Evolutionary conservation across 2,329 filamentous ascomycete genomes (phyloP).

Genomic region (Stachybotrys echinatus): DNA sequence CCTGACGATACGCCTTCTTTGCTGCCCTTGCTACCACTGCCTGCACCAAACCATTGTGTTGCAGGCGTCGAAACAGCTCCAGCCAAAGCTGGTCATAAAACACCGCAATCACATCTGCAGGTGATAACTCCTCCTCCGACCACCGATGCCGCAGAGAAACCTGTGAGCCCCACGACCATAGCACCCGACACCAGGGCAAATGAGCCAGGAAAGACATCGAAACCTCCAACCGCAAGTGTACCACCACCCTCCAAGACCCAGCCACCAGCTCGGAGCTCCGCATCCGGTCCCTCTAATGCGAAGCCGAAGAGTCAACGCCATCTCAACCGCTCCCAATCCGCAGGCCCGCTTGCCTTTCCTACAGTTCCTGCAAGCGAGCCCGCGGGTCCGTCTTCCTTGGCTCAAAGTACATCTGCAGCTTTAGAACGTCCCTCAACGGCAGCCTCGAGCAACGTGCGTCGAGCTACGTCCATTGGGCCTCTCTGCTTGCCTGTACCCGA

Average conservation of each 20-base stretch:
- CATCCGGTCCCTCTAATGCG: slow-evolving; percentile 1
- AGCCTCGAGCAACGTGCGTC: slow-evolving; percentile 30
- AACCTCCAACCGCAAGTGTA: neutral
- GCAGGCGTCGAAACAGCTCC: neutral
- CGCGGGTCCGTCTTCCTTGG: slow-evolving; percentile 34
- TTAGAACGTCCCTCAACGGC: slow-evolving; percentile 17
- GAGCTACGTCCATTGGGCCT: slow-evolving; percentile 13
- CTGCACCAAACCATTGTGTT: neutral
- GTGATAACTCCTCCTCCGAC: slow-evolving; percentile 33
- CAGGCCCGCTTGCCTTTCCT: slow-evolving; percentile 30
- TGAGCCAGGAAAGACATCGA: neutral
- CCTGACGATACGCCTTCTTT: slow-evolving; percentile 14
- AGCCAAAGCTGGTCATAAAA: neutral
- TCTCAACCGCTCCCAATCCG: slow-evolving; percentile 29
- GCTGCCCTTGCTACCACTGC: slow-evolving; percentile 17
- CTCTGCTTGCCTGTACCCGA: slow-evolving; percentile 34
- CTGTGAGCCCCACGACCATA: slow-evolving; percentile 16
- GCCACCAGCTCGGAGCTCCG: neutral
- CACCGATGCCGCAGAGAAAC: slow-evolving; percentile 29
- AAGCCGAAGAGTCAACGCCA: slow-evolving; percentile 17
- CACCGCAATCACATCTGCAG: slow-evolving; percentile 12
- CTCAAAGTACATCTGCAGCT: slow-evolving; percentile 15
- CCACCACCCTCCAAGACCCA: neutral
- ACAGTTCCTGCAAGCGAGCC: slow-evolving; percentile 45
- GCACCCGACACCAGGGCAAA: neutral